Evolutionary conservation across 495 filamentous ascomycete species (phyloP), one percentile per base, ranked within the genome.

Genomic region (Glarea lozoyensis): DNA sequence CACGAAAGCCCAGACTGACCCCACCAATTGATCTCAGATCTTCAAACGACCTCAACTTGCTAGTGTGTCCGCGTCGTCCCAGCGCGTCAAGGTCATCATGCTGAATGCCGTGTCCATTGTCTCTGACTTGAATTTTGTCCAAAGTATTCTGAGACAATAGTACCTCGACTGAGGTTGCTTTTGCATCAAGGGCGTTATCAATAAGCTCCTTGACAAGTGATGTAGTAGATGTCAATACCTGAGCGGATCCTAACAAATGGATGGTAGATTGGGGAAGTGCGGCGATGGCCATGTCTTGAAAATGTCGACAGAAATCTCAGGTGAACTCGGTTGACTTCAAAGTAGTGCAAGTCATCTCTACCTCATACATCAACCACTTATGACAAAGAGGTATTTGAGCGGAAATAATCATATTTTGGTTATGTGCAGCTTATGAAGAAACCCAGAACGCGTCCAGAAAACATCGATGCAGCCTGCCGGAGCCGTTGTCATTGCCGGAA

Each of bases 151-250:
- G 52, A 2, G 86, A 82, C 20, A 94, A 67, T 43, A 89, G 70
- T 23, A 97, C 65, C 21, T 76, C 70, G 27, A 97, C 68, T 0
- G 76, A 76, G 2, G 81, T 78, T 4, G 90, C 84, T 18, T 72
- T 71, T 3, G 90, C 84, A 60, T 97, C 92, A 7, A 97, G 68
- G 15, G 86, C 77, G 59, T 98, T 98, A 46, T 98, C 92, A 23
- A 98, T 55, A 9, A 97, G 75, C 56, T 98, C 92, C 59, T 98
- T 98, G 40, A 93, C 74, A 12, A 95, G 66, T 4, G 78, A 77
- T 40, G 70, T 70, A 9, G 89, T 70, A 37, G 86, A 81, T 3
- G 80, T 75, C 47, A 96, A 78, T 43, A 72, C 75, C 48, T 87
- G 76, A 16, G 79, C 66, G 6, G 88, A 85, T 40, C 83, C 80